These are phyloP conservation scores for Floccularia luteovirens DNA, from an alignment of 768 basidiomycete genomes.

Conservation along the genomic window DNA sequence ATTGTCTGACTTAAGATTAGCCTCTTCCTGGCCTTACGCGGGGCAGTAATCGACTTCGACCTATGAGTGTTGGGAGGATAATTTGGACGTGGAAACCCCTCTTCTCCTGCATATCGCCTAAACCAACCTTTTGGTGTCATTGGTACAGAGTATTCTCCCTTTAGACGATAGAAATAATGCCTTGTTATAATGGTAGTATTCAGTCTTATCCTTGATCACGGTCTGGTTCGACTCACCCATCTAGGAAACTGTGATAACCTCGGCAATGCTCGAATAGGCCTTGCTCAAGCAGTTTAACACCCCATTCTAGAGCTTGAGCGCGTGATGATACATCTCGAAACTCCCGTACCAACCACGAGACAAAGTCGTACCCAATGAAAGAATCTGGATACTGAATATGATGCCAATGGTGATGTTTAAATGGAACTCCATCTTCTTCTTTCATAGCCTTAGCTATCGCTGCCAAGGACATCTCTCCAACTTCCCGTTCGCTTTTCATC, in stretches of 20 bases:
- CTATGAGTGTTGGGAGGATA: conserved; percentile 27
- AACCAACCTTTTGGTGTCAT: conserved; percentile 75
- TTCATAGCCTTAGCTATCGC: conserved; percentile 79
- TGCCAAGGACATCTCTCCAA: conserved; percentile 53
- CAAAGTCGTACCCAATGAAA: conserved; percentile 86
- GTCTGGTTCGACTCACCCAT: conserved; percentile 52
- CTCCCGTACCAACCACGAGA: conserved; percentile 88
- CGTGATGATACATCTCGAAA: conserved; percentile 84
- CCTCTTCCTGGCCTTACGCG: conserved; percentile 40
- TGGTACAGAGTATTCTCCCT: conserved; percentile 65
- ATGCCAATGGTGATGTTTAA: conserved; percentile 86
- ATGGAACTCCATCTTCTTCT: conserved; percentile 76
- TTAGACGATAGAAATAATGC: conserved; percentile 81
- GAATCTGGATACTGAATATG: conserved; percentile 63
- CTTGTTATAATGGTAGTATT: neutral
- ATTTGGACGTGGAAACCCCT: conserved; percentile 23
- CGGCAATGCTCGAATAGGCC: conserved; percentile 84
- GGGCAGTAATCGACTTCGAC: conserved; percentile 24
- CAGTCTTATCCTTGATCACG: neutral
- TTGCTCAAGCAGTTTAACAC: conserved; percentile 65
- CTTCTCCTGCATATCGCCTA: conserved; percentile 43
- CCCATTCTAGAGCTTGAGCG: conserved; percentile 76
- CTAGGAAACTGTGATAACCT: conserved; percentile 75
- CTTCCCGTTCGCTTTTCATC: conserved; percentile 70
- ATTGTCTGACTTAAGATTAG: conserved; percentile 83